Evolutionary conservation across 345 rosid genomes (phyloP).

Genomic region (Stellera chamaejasme): DNA sequence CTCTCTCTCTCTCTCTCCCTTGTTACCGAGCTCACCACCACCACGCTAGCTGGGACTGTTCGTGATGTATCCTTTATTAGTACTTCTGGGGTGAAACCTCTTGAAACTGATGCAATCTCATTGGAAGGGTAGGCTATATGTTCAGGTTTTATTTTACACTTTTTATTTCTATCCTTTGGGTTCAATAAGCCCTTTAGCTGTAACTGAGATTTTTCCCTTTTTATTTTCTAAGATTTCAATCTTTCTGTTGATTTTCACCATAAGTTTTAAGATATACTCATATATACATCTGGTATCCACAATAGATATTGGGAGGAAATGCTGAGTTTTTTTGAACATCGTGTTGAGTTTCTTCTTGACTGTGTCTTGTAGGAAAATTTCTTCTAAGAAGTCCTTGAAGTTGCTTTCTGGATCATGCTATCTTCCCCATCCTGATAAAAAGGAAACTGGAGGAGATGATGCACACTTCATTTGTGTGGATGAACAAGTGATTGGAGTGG

Average conservation of each 20-base stretch:
- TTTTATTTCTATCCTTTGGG: too few relatives aligned
- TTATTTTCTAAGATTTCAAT: not conserved
- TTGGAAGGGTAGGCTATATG: conserved; percentile 47
- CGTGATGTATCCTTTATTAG: conserved; percentile 53
- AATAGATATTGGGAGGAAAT: not conserved
- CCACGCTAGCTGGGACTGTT: conserved; percentile 47
- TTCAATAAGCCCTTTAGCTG: too few relatives aligned
- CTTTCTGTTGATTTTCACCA: not conserved
- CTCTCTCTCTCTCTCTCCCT: too few relatives aligned
- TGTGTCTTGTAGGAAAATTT: conserved; percentile 28
- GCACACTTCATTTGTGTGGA: too few relatives aligned
- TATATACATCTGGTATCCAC: too few relatives aligned
- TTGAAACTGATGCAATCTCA: conserved; percentile 27
- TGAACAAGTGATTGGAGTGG: too few relatives aligned
- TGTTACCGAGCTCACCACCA: too few relatives aligned
- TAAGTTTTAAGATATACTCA: not conserved
- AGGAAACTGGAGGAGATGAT: conserved; percentile 93
- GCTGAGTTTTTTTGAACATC: not conserved
- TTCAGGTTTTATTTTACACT: too few relatives aligned
- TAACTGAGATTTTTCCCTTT: not conserved
- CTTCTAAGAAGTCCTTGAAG: conserved; percentile 42
- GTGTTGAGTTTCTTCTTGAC: conserved; percentile 6
- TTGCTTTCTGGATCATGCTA: too few relatives aligned
- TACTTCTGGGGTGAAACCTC: conserved; percentile 37
- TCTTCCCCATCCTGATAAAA: conserved; percentile 96